Base-by-base conservation (phyloP, 1,139 yeast genomes). In the Taphrina sp. region DNA sequence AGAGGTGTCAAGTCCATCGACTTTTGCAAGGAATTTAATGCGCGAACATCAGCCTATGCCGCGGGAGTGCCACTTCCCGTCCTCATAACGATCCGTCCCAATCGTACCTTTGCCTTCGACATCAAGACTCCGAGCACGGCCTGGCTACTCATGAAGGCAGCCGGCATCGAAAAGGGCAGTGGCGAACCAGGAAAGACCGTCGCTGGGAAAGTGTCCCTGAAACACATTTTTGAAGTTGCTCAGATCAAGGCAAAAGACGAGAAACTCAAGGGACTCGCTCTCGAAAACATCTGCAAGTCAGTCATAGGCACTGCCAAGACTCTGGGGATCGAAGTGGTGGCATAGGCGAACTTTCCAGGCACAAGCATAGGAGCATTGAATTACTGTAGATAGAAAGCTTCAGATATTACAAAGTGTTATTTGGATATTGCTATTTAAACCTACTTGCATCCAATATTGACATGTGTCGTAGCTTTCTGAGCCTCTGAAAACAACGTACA, bases 1-100 rank as follows among this genome's bases (percentile, higher is more conserved):
- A 90, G 92, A 70, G 99, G 98, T 74, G 95, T 92, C 58, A 94
- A 94, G 70, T 97, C 98, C 61, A 94, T 92, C 66, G 98, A 94
- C 70, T 92, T 92, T 67, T 92, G 98, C 75, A 94, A 92, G 72
- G 97, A 92, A 70, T 94, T 94, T 75, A 92, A 94, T 69, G 98
- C 98, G 41, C 82, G 96, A 71, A 89, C 97, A 12, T 95, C 96
- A 14, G 82, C 82, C 64, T 83, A 79, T 66, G 78, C 78, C 58
- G 89, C 95, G 20, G 96, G 95, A 44, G 80, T 81, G 1, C 98
- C 98, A 12, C 78, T 92, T 46, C 98, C 98, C 1, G 92, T 88
- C 42, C 72, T 83, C 39, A 78, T 92, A 56, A 82, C 84, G 0
- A 89, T 92, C 41, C 84, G 82, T 66, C 96, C 97, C n/a, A 97